phyloP scores from a whole-genome alignment of 139 green algal genomes.

The Nannochloris sp. region DNA sequence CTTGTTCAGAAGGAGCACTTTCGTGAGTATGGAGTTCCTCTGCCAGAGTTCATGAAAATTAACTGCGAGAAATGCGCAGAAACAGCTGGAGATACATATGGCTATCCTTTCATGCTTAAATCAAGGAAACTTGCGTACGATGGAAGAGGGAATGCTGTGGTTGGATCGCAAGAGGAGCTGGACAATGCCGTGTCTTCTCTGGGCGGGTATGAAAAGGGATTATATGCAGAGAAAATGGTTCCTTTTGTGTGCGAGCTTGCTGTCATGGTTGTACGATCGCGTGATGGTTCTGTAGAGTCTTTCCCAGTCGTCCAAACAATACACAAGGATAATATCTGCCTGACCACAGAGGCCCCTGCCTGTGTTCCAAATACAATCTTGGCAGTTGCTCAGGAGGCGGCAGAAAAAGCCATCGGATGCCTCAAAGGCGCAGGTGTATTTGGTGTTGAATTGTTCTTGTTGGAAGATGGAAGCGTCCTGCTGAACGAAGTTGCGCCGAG shows the following conservation, averaged over 20 bases:
- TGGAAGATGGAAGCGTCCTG: conserved; percentile 67
- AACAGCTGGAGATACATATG: conserved; percentile 47
- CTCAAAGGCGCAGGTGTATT: conserved; percentile 89
- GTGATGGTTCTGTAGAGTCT: conserved; percentile 40
- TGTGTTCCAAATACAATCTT: conserved; percentile 12
- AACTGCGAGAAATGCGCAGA: conserved; percentile 31
- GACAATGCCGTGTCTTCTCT: conserved; percentile 51
- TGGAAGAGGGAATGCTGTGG: conserved; percentile 83
- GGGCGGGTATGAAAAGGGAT: conserved; percentile 60
- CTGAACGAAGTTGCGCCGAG: conserved; percentile 95
- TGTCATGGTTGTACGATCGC: conserved; percentile 58
- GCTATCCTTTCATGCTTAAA: conserved; percentile 96
- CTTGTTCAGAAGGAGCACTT: conserved; percentile 92
- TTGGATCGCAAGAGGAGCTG: conserved; percentile 42
- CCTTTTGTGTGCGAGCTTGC: conserved; percentile 73
- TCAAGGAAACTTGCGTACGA: conserved; percentile 83
- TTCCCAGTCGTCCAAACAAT: conserved; percentile 93
- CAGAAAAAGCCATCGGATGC: conserved; percentile 41
- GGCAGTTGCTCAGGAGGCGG: conserved; percentile 25
- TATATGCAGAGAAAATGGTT: conserved; percentile 94
- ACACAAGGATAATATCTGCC: conserved; percentile 88
- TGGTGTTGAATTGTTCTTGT: conserved; percentile 93
- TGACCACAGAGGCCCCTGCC: conserved; percentile 84
- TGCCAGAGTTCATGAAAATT: conserved; percentile 68
- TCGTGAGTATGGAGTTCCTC: conserved; percentile 48